Base-by-base conservation (phyloP, 805 yeast species). In the Limtongozyma cylindracea region DNA sequence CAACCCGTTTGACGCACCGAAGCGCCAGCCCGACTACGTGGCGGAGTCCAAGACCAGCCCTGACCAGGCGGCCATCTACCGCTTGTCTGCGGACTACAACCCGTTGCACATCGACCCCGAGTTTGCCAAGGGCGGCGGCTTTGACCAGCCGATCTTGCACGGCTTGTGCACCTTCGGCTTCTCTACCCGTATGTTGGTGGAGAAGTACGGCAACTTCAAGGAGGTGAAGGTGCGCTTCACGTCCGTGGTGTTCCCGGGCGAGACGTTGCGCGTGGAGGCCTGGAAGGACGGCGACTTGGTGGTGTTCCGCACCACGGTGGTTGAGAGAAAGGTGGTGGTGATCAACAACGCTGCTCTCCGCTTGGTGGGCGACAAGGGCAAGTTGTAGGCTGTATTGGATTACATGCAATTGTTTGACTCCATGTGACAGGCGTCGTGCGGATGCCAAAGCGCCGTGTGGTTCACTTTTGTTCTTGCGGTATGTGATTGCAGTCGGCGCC, bases 61-160 rank as follows among this genome's bases (percentile, higher is more conserved):
- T 19, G 74, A 80, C 42, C 78, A 68, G 43, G 95, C 95, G 20
- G 77, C 92, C 4, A 47, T 82, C 25, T 84, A 84, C 53, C 64
- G 98, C 43, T 54, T 84, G 28, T 70, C 84, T 28, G 96, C 94
- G 24, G 98, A 84, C 53, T 69, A 68, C 45, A 84, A 84, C 46
- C 98, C 98, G 27, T 59, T 84, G 34, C 98, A 82, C 51, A 70
- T 84, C 40, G 96, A 84, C 49, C 95, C 96, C 11, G 54, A 43
- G 15, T 72, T 82, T 47, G 95, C 96, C 10, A 62, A 68, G 30
- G 74, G 74, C 25, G 95, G 84, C 21, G 72, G 71, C 28, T 84
- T 84, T 43, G 66, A 65, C 21, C 49, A 53, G 24, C 98, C 98
- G 21, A 84, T 84, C 33, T 58, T 84, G 31, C 98, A 84, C 48